phyloP scores from a whole-genome alignment of 2,329 filamentous ascomycete species.

The Aciculosporium take region DNA sequence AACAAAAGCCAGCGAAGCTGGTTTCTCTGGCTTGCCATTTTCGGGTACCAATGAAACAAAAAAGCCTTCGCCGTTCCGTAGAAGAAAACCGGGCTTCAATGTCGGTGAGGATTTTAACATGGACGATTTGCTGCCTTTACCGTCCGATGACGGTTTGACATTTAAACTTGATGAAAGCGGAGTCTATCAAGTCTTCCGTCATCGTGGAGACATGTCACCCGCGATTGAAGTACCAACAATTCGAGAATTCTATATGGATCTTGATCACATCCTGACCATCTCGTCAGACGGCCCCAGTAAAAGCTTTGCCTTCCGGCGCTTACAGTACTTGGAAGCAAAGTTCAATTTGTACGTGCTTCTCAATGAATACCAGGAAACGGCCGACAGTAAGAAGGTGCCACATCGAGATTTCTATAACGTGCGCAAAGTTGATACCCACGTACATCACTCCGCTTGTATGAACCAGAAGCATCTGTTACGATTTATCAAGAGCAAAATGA shows the following conservation, averaged over 20 bases:
- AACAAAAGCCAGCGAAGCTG: conserved; percentile 12
- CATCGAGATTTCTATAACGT: conserved; percentile 99
- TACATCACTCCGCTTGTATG: conserved; percentile 98
- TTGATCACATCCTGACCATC: conserved; percentile 75
- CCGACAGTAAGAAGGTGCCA: conserved; percentile 93
- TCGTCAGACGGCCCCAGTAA: conserved; percentile 93
- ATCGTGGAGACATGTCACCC: conserved; percentile 47
- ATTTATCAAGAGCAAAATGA: conserved; percentile 99
- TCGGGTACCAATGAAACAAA: neutral
- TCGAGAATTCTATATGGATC: conserved; percentile 88
- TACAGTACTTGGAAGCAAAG: conserved; percentile 93
- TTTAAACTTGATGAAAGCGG: conserved; percentile 72
- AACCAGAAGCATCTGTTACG: conserved; percentile 96
- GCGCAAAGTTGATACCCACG: conserved; percentile 95
- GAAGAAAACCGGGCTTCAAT: conserved; percentile 71
- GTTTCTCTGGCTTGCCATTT: conserved; percentile 7
- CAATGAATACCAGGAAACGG: conserved; percentile 96
- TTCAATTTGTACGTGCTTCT: conserved; percentile 88
- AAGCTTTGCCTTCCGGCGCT: conserved; percentile 85
- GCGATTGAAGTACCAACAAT: conserved; percentile 79
- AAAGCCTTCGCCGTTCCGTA: conserved; percentile 33
- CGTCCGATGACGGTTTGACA: conserved; percentile 53
- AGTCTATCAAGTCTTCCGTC: conserved; percentile 86
- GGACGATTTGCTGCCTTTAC: conserved; percentile 61
- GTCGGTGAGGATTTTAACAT: conserved; percentile 89